Conservation (phyloP, 345 rosid species). For the Jatropha curcas region DNA sequence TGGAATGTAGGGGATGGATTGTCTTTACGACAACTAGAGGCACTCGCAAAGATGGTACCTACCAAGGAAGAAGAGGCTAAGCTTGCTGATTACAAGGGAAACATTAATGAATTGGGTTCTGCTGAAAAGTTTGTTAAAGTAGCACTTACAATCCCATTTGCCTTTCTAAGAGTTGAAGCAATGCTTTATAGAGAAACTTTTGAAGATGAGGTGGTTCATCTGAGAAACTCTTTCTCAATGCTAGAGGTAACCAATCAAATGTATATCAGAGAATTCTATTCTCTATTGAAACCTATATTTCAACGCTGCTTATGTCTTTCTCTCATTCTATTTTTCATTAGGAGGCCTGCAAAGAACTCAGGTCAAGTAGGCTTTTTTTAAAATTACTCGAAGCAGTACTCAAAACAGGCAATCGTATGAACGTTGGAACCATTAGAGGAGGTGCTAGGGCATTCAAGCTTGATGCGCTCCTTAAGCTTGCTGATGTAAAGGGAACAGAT, state of each 20-base stretch:
- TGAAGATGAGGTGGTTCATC: constrained; percentile 86
- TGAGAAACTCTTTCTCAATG: constrained; percentile 85
- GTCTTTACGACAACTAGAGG: constrained; percentile 79
- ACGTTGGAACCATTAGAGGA: constrained; percentile 91
- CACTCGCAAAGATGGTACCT: constrained; percentile 86
- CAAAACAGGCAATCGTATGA: constrained; percentile 97
- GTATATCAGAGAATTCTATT: background rate
- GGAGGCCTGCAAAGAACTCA: constrained; percentile 98
- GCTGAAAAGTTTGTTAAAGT: constrained; percentile 75
- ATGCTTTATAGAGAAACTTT: constrained; percentile 90
- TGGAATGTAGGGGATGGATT: constrained; percentile 65
- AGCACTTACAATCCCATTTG: constrained; percentile 61
- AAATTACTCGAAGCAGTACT: constrained; percentile 91
- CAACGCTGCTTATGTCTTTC: background rate
- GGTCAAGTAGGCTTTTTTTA: constrained; percentile 85
- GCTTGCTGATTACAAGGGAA: constrained; percentile 66
- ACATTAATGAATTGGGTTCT: constrained; percentile 71
- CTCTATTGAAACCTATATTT: constrained; percentile 1
- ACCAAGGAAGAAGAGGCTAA: constrained; percentile 89
- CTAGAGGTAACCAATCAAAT: constrained; percentile 53
- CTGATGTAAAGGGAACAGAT: constrained; percentile 93
- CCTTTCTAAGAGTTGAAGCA: constrained; percentile 76
- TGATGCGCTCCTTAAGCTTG: constrained; percentile 83
- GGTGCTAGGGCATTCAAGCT: constrained; percentile 97
- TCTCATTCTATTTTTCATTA: constrained; percentile 19